Base-by-base conservation (phyloP, 129 eudicot genomes). In the Flaveria trinervia region DNA sequence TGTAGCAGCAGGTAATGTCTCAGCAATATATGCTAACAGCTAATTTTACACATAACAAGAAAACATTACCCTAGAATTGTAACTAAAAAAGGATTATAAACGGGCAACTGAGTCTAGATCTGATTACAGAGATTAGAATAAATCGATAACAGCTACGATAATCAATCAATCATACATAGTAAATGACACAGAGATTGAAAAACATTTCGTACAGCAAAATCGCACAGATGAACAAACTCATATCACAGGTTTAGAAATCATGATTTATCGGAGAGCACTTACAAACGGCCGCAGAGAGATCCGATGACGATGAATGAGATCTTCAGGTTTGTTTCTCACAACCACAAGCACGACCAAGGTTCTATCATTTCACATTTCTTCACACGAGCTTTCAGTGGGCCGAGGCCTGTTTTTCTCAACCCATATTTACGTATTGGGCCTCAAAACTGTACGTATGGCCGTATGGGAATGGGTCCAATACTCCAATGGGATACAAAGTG, bases 231-330 rank as follows among this genome's bases (percentile, higher is more conserved):
- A 20, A 16, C 59, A 45, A 9, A 43, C 11, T 33, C 6, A n/a
- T 72, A 56, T 33, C 18, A 71, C 9, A 7, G 48, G 44, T 55
- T 20, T 6, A 55, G 54, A 30, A 5, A 17, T 55, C 4, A 62
- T 45, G 51, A 57, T 54, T 23, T 0, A 57, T 14, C 9, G 23
- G 73, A n/a, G 62, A 33, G 46, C 3, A 50, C 73, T 76, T 76
- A 76, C 80, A 76, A 20, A 5, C 39, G 71, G 30, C 72, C 64
- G 79, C 51, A 49, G 80, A 75, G 72, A 76, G 80, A 76, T 76
- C 80, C 36, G 20, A 33, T 36, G 46, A 17, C 22, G 80, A 64
- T 17, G 22, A 26, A 61, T 23, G n/a, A 60, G 65, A 22, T 57
- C 30, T 59, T 59, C 33, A n/a, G 10, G 9, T n/a, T 65, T 18